Conservation (phyloP, 2,329 filamentous ascomycete genomes). For the Pseudocercospora ulei region DNA sequence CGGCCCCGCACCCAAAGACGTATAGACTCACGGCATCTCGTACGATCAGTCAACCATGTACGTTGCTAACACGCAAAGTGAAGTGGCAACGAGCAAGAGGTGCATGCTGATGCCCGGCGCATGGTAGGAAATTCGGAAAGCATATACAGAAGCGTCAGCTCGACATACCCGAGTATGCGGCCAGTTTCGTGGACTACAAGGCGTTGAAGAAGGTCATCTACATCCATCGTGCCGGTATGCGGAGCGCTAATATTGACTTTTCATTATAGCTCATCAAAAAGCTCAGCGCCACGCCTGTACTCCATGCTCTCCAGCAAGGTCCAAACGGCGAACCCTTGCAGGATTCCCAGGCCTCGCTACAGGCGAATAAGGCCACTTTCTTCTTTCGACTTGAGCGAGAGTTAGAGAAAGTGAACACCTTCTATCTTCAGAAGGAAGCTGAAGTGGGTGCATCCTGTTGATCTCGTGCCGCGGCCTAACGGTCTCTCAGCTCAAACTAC, state of each 20-base stretch:
- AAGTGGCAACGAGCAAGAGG: neutral
- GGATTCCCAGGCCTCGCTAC: constrained; percentile 79
- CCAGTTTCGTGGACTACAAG: constrained; percentile 99
- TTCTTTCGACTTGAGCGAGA: constrained; percentile 98
- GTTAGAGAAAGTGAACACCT: constrained; percentile 95
- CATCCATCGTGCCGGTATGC: neutral
- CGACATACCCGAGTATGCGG: constrained; percentile 97
- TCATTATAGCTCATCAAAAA: constrained; percentile 82
- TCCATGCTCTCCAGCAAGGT: constrained; percentile 62
- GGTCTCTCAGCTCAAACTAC: constrained; percentile 66
- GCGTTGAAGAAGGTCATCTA: constrained; percentile 80
- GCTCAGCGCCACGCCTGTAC: constrained; percentile 79
- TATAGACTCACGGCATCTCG: neutral
- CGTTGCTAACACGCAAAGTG: constrained; percentile 5
- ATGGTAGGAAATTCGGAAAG: constrained; percentile 93
- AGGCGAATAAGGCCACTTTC: constrained; percentile 96
- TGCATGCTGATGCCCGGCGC: constrained; percentile 14
- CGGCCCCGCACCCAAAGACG: neutral
- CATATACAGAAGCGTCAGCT: constrained; percentile 98
- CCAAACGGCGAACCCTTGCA: constrained; percentile 37
- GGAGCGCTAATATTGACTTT: constrained; percentile 9
- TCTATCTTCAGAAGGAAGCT: constrained; percentile 95
- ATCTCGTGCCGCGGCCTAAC: constrained; percentile 11
- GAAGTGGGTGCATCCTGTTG: constrained; percentile 54
- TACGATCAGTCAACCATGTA: constrained; percentile 12